Percentiles rank a stretch among this genome's conserved stretches.
Conservation (phyloP, 345 rosid genomes). For the Nephelium lappaceum region DNA sequence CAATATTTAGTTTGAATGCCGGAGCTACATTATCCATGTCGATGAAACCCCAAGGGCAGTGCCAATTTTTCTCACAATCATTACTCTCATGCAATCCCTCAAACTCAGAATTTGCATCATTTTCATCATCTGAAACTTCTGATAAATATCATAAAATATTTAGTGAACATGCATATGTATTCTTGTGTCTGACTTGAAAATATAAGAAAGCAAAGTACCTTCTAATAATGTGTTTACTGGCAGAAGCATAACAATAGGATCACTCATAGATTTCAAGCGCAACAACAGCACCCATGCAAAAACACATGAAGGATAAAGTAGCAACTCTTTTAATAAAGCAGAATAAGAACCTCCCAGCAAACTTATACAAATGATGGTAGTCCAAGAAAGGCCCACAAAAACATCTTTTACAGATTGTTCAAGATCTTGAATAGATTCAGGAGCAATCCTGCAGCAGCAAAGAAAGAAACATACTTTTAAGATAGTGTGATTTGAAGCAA, state of each 20-base stretch:
- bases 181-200: conserved; percentile 11
- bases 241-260: conserved; percentile 72
- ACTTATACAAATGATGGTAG: conserved; percentile 72
- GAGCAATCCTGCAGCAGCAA: conserved; percentile 70
- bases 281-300: conserved; percentile 79
- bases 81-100: conserved; percentile 33
- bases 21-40: conserved; percentile 79
- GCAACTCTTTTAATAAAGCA: conserved; percentile 58
- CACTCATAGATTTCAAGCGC: conserved; percentile 55
- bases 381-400: conserved; percentile 60
- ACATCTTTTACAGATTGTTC: conserved; percentile 60
- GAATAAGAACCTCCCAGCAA: conserved; percentile 61
- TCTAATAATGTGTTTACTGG: conserved; percentile 65
- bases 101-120: conserved; percentile 35
- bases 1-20: conserved; percentile 69
- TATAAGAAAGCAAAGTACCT: conserved; percentile 50
- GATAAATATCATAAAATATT: conserved; percentile 14
- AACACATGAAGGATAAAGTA: conserved; percentile 50
- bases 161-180: conserved; percentile 1
- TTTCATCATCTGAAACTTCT: conserved; percentile 51
- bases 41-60: conserved; percentile 83
- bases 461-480: conserved; percentile 21
- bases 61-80: conserved; percentile 56
- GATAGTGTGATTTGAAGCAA: conserved; percentile 16
- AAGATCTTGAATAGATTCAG: conserved; percentile 66